phyloP scores from a whole-genome alignment of 176 grass and related monocot species.

The Avena insularis region DNA sequence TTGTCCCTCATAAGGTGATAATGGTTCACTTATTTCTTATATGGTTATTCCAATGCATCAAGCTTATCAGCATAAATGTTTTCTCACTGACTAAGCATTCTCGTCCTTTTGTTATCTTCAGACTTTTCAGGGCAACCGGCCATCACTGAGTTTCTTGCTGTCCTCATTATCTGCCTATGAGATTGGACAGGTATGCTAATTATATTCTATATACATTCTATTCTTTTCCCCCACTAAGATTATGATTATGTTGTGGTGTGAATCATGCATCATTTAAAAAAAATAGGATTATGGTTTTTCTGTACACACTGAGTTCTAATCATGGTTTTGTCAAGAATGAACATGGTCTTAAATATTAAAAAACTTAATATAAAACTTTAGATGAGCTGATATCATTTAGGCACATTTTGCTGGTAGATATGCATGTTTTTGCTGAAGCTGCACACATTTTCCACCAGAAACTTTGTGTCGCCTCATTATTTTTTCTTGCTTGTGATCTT shows the following conservation, averaged over 20 bases:
- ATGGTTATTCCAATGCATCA: constrained; percentile 12
- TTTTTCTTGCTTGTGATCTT: constrained; percentile 32
- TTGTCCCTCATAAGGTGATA: constrained; percentile 91
- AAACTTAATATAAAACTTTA: not conserved
- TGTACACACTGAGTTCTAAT: not conserved
- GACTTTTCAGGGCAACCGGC: constrained; percentile 88
- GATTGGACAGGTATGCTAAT: constrained; percentile 76
- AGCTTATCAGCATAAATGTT: constrained; percentile 36
- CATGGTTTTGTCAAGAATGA: not conserved
- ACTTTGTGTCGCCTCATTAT: not conserved
- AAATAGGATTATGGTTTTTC: not conserved
- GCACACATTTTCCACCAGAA: not conserved
- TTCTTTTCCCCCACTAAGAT: constrained; percentile 20
- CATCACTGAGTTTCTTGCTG: constrained; percentile 87
- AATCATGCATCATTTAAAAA: not conserved
- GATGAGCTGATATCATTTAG: not conserved
- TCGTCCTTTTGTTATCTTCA: constrained; percentile 30
- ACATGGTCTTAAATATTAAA: not conserved
- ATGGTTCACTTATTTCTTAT: not conserved
- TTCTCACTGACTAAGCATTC: constrained; percentile 28
- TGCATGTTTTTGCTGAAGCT: not conserved
- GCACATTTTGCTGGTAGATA: not conserved
- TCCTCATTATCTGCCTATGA: constrained; percentile 80
- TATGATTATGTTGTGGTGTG: not conserved
- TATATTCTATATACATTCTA: not conserved